These are phyloP conservation scores for Ophiostoma pallidulum DNA, from an alignment of 2,329 filamentous ascomycete species.

Conservation along the genomic window DNA sequence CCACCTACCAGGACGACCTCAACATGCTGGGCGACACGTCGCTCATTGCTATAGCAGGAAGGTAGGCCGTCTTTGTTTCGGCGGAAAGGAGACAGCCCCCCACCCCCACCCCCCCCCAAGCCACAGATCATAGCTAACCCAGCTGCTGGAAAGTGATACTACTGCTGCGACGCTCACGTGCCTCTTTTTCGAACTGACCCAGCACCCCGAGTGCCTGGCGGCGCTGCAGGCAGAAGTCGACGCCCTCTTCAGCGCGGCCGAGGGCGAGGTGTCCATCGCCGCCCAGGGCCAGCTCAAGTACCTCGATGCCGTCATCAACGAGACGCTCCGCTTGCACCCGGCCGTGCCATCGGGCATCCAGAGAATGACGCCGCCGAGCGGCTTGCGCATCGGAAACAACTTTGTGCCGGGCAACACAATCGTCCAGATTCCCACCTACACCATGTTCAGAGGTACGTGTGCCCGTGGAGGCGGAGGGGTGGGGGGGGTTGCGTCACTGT, in stretches of 20 bases:
- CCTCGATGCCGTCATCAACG: conserved; percentile 31
- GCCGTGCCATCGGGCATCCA: conserved; percentile 27
- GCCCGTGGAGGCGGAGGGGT: no score
- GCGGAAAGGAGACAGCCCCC: no score
- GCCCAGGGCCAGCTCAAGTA: conserved; percentile 9
- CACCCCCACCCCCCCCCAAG: no score
- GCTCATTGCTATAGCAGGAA: conserved; percentile 11
- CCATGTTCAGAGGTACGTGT: conserved; percentile 11
- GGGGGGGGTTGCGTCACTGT: neutral
- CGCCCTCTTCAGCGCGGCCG: neutral
- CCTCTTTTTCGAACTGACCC: conserved; percentile 13
- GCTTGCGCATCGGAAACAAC: conserved; percentile 24
- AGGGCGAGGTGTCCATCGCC: neutral
- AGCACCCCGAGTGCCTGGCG: conserved; percentile 16
- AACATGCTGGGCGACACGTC: conserved; percentile 10
- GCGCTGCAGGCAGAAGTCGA: conserved; percentile 26
- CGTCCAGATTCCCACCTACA: conserved; percentile 23
- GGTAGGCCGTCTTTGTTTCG: neutral
- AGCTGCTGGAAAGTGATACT: conserved; percentile 11
- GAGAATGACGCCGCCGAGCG: conserved; percentile 29
- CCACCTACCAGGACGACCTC: neutral
- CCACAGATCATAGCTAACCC: no score
- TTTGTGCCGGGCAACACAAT: conserved; percentile 30
- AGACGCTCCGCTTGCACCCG: conserved; percentile 20
- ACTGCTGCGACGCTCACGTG: conserved; percentile 10